Evolutionary conservation across 2,329 filamentous ascomycete genomes (phyloP).

Genomic region (Fusarium sarcochroum): DNA sequence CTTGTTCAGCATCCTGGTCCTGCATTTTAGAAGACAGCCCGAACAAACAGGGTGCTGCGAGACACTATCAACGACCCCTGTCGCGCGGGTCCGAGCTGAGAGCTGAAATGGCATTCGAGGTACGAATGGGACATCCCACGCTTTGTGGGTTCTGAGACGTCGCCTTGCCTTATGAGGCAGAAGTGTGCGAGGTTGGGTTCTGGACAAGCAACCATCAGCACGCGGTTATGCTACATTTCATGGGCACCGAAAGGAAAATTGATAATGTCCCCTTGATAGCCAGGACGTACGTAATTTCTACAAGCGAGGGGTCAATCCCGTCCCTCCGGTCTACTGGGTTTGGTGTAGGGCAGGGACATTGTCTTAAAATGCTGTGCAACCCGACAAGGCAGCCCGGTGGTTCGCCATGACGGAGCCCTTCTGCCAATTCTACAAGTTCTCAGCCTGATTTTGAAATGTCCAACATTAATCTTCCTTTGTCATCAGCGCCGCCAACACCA

Average conservation of each 20-base stretch:
- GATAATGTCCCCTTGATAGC: background rate
- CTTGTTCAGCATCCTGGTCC: background rate
- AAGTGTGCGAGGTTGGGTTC: too few species aligned
- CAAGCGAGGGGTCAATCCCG: background rate
- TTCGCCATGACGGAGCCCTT: background rate
- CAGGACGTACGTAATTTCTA: background rate
- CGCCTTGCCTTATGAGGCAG: background rate
- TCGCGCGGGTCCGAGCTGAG: background rate
- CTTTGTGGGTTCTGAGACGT: too few species aligned
- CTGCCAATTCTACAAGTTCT: background rate
- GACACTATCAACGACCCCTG: too few species aligned
- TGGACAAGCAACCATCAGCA: too few species aligned
- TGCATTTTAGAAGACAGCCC: background rate
- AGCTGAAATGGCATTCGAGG: background rate
- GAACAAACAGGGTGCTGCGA: too few species aligned
- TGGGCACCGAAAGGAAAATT: background rate
- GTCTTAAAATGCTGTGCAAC: background rate
- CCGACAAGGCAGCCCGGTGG: background rate
- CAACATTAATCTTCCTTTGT: too few species aligned
- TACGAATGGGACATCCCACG: background rate
- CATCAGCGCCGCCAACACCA: too few species aligned
- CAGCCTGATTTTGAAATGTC: slow-evolving; percentile 1
- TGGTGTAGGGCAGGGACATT: background rate
- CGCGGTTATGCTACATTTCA: background rate
- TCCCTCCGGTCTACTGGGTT: background rate